Conservation (phyloP, 257 asterid species). For the Solanum peruvianum region DNA sequence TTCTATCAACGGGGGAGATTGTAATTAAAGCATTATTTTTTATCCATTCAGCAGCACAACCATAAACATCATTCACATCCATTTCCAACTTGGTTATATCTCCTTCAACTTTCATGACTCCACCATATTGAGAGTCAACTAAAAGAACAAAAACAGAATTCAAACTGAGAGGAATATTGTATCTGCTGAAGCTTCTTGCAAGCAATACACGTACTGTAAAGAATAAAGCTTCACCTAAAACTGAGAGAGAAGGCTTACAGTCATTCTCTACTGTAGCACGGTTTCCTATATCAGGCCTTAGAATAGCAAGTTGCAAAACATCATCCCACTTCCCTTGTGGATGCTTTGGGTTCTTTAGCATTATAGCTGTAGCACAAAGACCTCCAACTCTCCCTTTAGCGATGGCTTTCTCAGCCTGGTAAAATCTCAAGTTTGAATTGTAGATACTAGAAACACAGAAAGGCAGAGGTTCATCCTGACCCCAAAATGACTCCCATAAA, state of each 20-base stretch:
- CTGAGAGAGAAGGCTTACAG: conserved; percentile 30
- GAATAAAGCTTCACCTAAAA: conserved; percentile 68
- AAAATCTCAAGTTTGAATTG: conserved; percentile 56
- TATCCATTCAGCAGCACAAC: conserved; percentile 80
- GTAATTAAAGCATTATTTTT: conserved; percentile 48
- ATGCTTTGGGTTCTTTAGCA: conserved; percentile 91
- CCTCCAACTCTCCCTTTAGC: conserved; percentile 66
- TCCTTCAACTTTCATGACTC: conserved; percentile 83
- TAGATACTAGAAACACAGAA: conserved; percentile 64
- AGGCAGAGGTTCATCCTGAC: conserved; percentile 50
- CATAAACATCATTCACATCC: conserved; percentile 60
- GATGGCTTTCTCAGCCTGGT: conserved; percentile 74
- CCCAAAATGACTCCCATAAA: conserved; percentile 94
- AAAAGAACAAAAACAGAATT: conserved; percentile 61
- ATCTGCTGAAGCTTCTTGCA: conserved; percentile 75
- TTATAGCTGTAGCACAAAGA: conserved; percentile 72
- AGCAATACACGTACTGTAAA: conserved; percentile 77
- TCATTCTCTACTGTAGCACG: conserved; percentile 27
- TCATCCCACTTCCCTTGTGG: conserved; percentile 98
- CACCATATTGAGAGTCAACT: conserved; percentile 75
- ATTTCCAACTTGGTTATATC: conserved; percentile 68
- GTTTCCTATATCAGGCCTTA: conserved; percentile 55
- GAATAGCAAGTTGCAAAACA: conserved; percentile 64
- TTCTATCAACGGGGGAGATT: conserved; percentile 69
- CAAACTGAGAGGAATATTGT: conserved; percentile 54